A percentile compares a stretch with the other conserved stretches of the same genome.
These are phyloP conservation scores for Parietaria judaica DNA, from an alignment of 306 rosid species.

Conservation along the genomic window DNA sequence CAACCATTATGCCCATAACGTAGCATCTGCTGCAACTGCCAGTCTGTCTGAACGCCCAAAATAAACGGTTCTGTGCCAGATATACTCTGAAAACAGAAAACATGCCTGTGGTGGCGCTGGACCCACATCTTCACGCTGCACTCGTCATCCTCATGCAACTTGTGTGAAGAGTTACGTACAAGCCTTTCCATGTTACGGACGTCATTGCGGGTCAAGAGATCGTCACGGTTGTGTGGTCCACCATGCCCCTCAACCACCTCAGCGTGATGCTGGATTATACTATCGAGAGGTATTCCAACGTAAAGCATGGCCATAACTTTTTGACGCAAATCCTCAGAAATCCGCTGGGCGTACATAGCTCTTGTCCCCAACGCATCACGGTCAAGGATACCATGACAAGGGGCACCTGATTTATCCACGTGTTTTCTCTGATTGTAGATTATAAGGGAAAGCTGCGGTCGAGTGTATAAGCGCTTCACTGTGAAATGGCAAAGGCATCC, in stretches of 20 bases:
- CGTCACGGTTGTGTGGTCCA: slow-evolving; percentile 72
- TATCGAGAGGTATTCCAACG: slow-evolving; percentile 57
- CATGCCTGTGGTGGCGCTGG: slow-evolving; percentile 54
- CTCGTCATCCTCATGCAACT: slow-evolving; percentile 44
- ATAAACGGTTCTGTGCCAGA: slow-evolving; percentile 41
- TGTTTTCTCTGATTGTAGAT: slow-evolving; percentile 69
- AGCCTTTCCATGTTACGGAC: slow-evolving; percentile 81
- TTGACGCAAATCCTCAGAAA: slow-evolving; percentile 76
- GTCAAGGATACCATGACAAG: slow-evolving; percentile 73
- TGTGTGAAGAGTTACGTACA: slow-evolving; percentile 47
- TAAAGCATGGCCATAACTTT: slow-evolving; percentile 70
- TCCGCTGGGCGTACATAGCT: slow-evolving; percentile 80
- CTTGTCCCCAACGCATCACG: slow-evolving; percentile 72
- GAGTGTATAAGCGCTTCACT: slow-evolving; percentile 58
- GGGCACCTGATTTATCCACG: slow-evolving; percentile 61
- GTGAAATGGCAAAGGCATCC: slow-evolving; percentile 82
- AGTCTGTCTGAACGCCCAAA: slow-evolving; percentile 72
- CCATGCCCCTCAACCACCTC: slow-evolving; percentile 61
- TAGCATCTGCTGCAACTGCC: slow-evolving; percentile 82
- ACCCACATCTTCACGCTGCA: slow-evolving; percentile 61
- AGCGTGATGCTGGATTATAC: slow-evolving; percentile 52
- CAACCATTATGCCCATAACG: slow-evolving; percentile 49
- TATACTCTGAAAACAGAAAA: slow-evolving; percentile 56
- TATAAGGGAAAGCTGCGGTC: slow-evolving; percentile 54
- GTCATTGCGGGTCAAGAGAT: slow-evolving; percentile 62